Base-by-base conservation (phyloP, 257 asterid species). In the Plantago ovata region DNA sequence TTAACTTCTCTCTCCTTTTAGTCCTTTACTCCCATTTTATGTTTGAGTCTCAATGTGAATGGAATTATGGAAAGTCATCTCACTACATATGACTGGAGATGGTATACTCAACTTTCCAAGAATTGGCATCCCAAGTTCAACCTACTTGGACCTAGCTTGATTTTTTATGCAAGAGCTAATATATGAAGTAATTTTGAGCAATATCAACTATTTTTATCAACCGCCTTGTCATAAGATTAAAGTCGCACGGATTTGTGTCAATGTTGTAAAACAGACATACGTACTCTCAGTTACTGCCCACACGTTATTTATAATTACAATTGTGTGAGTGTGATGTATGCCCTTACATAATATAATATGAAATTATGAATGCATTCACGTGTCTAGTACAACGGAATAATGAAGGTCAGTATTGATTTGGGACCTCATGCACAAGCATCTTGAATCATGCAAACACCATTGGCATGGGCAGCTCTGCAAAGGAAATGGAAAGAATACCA, bases 31-130 rank as follows among this genome's bases (percentile, higher is more conserved):
- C 53, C 20, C 66, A 54, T 43, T 55, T 50, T 63, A 19, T 59
- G 67, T 46, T 58, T 58, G 60, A 28, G 43, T 23, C 10, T 38
- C 15, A 9, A 18, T 56, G 53, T 68, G 59, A 58, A 39, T 64
- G 57, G 66, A 55, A 61, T 55, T 53, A 39, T 64, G 57, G 66
- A 55, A 61, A 58, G 74, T 68, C 58, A 64, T 64, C 56, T 45
- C 56, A 58, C 48, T 58, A 3, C 13, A 44, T 51, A 56, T 63
- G 64, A 70, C 56, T 68, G 75, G 7, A 61, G 75, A 65, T 61
- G 61, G 38, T 49, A 56, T 50, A 38, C 45, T 49, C n/a, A 49
- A 47, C 21, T 47, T 47, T 47, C 13, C 16, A 21, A 20, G 33
- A 21, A 20, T 21, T 19, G 12, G 19, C 3, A 48, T 48, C 32